Evolutionary conservation across 257 asterid species (phyloP).

Genomic region (Przewalskia tangutica): DNA sequence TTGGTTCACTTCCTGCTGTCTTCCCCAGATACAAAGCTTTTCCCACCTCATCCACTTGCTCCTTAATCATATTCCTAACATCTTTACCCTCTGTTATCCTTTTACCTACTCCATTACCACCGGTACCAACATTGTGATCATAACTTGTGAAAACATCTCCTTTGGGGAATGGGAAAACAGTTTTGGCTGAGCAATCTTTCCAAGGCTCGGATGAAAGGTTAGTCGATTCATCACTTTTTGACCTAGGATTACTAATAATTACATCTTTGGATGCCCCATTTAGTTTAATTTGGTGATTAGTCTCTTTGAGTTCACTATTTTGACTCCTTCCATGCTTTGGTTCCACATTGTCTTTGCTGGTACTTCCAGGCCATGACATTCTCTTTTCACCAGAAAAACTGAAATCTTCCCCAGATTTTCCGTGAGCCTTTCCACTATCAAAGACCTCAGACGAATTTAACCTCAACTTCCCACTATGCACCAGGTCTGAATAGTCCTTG

Average conservation of each 20-base stretch:
- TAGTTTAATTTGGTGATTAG: neutral
- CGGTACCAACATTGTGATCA: neutral
- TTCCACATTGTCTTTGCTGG: slow-evolving; percentile 6
- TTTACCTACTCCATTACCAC: slow-evolving; percentile 9
- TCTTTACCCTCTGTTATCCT: neutral
- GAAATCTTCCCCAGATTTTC: slow-evolving; percentile 1
- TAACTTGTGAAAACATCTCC: slow-evolving; percentile 4
- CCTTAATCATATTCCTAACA: slow-evolving; percentile 8
- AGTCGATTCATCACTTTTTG: neutral
- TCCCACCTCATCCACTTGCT: slow-evolving; percentile 19
- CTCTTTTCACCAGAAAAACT: slow-evolving; percentile 6
- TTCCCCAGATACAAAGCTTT: slow-evolving; percentile 14
- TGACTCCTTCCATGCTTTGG: slow-evolving; percentile 9
- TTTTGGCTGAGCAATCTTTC: slow-evolving; percentile 7
- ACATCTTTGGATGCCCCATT: slow-evolving; percentile 3
- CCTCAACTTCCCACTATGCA: slow-evolving; percentile 8
- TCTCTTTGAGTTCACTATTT: slow-evolving; percentile 8
- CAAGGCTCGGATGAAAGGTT: neutral
- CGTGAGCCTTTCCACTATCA: slow-evolving; percentile 1
- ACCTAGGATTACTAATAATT: neutral
- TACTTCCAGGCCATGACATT: neutral
- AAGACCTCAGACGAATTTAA: slow-evolving; percentile 1
- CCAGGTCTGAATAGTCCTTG: slow-evolving; percentile 7
- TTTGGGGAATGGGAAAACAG: slow-evolving; percentile 14
- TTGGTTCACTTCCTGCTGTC: slow-evolving; percentile 5